phyloP scores from a whole-genome alignment of 768 basidiomycete genomes.

The Inosperma sp. region DNA sequence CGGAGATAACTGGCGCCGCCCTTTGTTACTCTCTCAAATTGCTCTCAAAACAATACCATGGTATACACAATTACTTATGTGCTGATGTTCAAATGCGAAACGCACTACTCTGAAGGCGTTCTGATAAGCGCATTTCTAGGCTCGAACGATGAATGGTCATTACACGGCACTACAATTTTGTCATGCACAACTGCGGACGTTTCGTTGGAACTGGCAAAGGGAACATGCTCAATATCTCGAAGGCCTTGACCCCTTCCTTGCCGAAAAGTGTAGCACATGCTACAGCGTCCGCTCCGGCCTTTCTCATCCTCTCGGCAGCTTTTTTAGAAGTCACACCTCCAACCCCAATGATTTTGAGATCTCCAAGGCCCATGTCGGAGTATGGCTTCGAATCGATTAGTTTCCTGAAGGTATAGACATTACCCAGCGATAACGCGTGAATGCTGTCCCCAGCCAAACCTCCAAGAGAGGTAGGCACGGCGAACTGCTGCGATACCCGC shows the following conservation, averaged over 20 bases:
- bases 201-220: too few species aligned
- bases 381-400: constrained; percentile 42
- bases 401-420: constrained; percentile 57
- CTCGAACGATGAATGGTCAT: too few species aligned
- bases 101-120: too few species aligned
- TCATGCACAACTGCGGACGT: too few species aligned
- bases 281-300: constrained; percentile 68
- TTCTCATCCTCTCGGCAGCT: constrained; percentile 63
- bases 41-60: too few species aligned
- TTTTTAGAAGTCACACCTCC: constrained; percentile 69
- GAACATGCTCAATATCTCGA: constrained; percentile 40
- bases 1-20: too few species aligned
- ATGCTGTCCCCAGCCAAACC: constrained; percentile 75
- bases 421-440: constrained; percentile 75
- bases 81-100: too few species aligned
- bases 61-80: too few species aligned
- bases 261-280: constrained; percentile 55
- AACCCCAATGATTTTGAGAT: constrained; percentile 68
- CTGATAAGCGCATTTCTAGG: too few species aligned
- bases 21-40: too few species aligned
- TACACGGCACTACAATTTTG: too few species aligned
- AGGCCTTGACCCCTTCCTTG: constrained; percentile 49
- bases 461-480: constrained; percentile 60
- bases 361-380: constrained; percentile 33
- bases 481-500: constrained; percentile 35